Evolutionary conservation across 2,329 filamentous ascomycete species (phyloP).

Genomic region (Botryotinia narcissicola): DNA sequence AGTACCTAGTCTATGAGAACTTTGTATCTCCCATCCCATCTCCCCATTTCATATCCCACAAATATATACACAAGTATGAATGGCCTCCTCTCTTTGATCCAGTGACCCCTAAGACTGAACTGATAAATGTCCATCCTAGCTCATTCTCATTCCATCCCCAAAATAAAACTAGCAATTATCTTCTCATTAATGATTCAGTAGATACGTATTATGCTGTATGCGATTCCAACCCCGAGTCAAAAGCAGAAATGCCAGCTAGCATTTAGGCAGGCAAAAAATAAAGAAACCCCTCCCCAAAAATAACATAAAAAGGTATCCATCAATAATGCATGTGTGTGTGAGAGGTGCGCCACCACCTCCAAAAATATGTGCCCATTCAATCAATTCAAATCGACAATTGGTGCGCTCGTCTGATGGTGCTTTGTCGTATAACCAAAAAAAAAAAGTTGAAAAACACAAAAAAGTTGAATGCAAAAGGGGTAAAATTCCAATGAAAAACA

Average conservation of each 20-base stretch:
- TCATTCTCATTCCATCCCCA: not conserved
- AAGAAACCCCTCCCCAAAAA: not conserved
- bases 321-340: slow-evolving; percentile 6
- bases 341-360: not conserved
- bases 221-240: not conserved
- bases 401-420: slow-evolving; percentile 2
- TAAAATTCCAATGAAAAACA: slow-evolving; percentile 3
- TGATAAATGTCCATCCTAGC: not conserved
- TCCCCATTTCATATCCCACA: slow-evolving; percentile 5
- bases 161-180: slow-evolving; percentile 15
- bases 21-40: not conserved
- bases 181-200: slow-evolving; percentile 8
- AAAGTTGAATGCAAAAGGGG: slow-evolving; percentile 1
- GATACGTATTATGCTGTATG: not conserved
- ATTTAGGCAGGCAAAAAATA: slow-evolving; percentile 1
- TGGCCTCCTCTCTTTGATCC: not conserved
- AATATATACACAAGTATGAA: slow-evolving; percentile 14
- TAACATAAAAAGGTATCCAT: slow-evolving; percentile 12
- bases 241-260: slow-evolving; percentile 4
- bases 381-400: slow-evolving; percentile 14
- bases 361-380: slow-evolving; percentile 9
- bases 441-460: slow-evolving; percentile 9
- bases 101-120: not conserved
- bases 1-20: not conserved
- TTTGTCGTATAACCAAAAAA: slow-evolving; percentile 15